Evolutionary conservation across 805 yeast genomes (phyloP), one percentile per base, ranked within the genome.

Genomic region (Komagataella phaffii): DNA sequence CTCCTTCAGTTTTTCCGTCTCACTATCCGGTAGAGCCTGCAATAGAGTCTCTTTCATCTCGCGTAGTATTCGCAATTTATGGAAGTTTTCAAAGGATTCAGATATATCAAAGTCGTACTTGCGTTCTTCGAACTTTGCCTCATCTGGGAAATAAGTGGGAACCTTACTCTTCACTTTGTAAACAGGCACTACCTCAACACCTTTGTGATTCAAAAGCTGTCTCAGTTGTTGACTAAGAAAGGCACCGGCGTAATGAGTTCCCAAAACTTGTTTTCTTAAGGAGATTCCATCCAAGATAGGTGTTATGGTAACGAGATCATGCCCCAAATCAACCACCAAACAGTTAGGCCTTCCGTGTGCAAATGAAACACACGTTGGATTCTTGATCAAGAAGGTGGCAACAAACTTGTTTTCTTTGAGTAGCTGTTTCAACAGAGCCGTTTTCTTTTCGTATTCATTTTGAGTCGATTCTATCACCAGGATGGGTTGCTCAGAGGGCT

Each of bases 291-390:
- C 96, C 54, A 83, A 80, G 18, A 85, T 88, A 1, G 90, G 96
- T 4, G 93, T 83, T 1, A 82, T 90, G 54, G 88, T 80, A 17
- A 77, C 72, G 2, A 82, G 69, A 61, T 85, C 90, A 61, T 86
- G 93, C 5, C 96, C 96, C 45, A 87, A 67, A 64, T 88, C 96
- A 45, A 88, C 91, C 45, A 88, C 88, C 36, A 88, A 70, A 63
- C 95, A 88, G 54, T 83, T 84, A 47, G 95, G 89, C 62, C 95
- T 75, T 3, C 96, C 96, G 56, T 85, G 84, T 8, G 91, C 89
- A 67, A 90, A 90, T 1, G 96, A 81, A 1, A 85, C 81, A 68
- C 95, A 85, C 0, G 95, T 83, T n/a, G 96, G 91, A 7, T 83
- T 75, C 53, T 88, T 83, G 12, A 87, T 89, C 21, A 87, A 64